Conservation (phyloP, 2,329 filamentous ascomycete genomes). For the Trichothecium sympodiale region DNA sequence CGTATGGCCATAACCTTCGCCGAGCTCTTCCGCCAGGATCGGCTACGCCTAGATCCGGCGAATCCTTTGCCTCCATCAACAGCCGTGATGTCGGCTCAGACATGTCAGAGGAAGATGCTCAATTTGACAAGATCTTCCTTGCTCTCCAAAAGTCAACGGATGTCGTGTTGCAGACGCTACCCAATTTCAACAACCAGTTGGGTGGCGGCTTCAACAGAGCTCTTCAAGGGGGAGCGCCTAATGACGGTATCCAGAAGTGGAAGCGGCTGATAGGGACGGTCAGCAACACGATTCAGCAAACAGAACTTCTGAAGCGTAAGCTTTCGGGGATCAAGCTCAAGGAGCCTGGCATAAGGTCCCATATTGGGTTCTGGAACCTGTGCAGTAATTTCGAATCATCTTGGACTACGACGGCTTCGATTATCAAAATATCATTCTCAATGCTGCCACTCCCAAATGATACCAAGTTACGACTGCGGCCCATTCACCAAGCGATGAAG, state of each 20-base stretch:
- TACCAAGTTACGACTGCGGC: conserved; percentile 62
- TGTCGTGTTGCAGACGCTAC: conserved; percentile 60
- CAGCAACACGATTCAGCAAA: conserved; percentile 58
- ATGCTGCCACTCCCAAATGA: conserved; percentile 48
- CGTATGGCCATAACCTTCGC: conserved; percentile 35
- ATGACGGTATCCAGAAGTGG: conserved; percentile 53
- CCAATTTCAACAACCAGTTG: conserved; percentile 58
- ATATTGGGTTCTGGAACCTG: conserved; percentile 52
- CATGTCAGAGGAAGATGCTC: conserved; percentile 63
- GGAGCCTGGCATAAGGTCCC: conserved; percentile 63
- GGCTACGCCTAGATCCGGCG: conserved; percentile 71
- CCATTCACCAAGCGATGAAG: conserved; percentile 73
- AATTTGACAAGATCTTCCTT: conserved; percentile 74
- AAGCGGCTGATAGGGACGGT: conserved; percentile 61
- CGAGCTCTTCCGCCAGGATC: conserved; percentile 42
- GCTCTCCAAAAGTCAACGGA: conserved; percentile 65
- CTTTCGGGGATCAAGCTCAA: conserved; percentile 74
- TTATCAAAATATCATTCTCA: conserved; percentile 45
- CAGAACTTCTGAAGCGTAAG: conserved; percentile 60
- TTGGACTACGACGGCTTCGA: conserved; percentile 55
- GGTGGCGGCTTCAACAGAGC: conserved; percentile 51
- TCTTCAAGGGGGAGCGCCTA: conserved; percentile 43
- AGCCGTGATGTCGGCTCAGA: conserved; percentile 40
- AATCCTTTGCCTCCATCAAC: conserved; percentile 58
- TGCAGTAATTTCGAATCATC: conserved; percentile 65